Evolutionary conservation across 352 stramenopile genomes (phyloP).

Genomic region (Globisporangium emineosum): DNA sequence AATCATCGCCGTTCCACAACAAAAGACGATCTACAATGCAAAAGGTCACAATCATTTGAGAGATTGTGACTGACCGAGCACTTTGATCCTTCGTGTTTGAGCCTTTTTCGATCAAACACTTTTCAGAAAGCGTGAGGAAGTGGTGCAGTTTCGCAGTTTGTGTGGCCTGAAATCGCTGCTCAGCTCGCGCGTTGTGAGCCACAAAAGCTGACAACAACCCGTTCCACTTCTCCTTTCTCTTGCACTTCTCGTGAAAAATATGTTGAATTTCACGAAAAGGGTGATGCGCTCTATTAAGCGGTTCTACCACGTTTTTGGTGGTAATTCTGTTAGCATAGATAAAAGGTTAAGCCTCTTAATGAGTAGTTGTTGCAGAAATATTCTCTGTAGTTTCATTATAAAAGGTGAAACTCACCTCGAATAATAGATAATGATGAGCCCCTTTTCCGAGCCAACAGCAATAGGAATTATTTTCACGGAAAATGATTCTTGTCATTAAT

Average conservation of each 20-base stretch:
- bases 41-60: neutral
- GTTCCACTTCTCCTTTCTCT: neutral
- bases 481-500: too few species aligned
- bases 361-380: neutral
- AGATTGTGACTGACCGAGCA: neutral
- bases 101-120: neutral
- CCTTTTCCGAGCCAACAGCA: too few species aligned
- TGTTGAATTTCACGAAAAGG: neutral
- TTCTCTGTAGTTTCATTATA: too few species aligned
- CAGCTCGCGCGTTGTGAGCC: neutral
- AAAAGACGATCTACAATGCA: neutral
- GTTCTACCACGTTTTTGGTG: too few species aligned
- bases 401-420: too few species aligned
- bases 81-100: neutral
- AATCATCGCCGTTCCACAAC: neutral
- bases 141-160: neutral
- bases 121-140: neutral
- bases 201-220: neutral
- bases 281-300: neutral
- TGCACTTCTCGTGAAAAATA: too few species aligned
- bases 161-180: neutral
- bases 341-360: neutral
- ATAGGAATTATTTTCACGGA: too few species aligned
- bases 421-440: too few species aligned
- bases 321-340: neutral